Evolutionary conservation across 495 filamentous ascomycete species (phyloP).

Genomic region (Parathielavia appendiculata): DNA sequence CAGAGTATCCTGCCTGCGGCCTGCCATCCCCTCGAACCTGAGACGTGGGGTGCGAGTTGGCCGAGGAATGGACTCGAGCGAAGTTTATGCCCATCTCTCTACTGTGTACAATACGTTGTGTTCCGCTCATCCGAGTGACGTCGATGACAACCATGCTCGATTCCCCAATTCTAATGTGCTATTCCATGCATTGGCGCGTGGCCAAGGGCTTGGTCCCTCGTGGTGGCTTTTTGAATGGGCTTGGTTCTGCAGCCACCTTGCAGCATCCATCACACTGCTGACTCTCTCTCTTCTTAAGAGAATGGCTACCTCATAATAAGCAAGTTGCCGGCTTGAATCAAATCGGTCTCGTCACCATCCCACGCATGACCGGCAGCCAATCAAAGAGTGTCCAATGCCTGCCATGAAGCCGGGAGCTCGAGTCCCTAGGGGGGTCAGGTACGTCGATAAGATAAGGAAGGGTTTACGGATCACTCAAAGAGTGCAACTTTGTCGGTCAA

Average conservation of each 20-base stretch:
- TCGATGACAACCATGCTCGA: background rate
- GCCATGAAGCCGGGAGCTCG: constrained; percentile 10
- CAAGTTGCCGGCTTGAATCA: background rate
- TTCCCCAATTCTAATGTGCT: background rate
- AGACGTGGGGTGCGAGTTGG: too few species aligned
- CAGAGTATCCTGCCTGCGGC: too few species aligned
- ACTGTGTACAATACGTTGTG: background rate
- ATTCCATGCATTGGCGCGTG: background rate
- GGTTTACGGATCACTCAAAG: too few species aligned
- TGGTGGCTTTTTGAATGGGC: constrained; percentile 2
- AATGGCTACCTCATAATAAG: background rate
- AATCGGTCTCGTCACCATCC: background rate
- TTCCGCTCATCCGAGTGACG: background rate
- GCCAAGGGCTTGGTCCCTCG: constrained; percentile 9
- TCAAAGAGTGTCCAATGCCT: background rate
- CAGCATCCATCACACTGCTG: too few species aligned
- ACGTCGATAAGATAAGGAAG: too few species aligned
- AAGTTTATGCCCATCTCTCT: too few species aligned
- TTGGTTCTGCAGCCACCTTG: constrained; percentile 9
- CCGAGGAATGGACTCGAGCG: too few species aligned
- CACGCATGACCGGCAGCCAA: too few species aligned
- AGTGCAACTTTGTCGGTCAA: too few species aligned
- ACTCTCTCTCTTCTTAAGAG: constrained; percentile 3
- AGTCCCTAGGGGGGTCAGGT: constrained; percentile 10
- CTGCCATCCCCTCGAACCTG: too few species aligned